Evolutionary conservation across 106 monocot species (phyloP).

Genomic region (Allium fistulosum): DNA sequence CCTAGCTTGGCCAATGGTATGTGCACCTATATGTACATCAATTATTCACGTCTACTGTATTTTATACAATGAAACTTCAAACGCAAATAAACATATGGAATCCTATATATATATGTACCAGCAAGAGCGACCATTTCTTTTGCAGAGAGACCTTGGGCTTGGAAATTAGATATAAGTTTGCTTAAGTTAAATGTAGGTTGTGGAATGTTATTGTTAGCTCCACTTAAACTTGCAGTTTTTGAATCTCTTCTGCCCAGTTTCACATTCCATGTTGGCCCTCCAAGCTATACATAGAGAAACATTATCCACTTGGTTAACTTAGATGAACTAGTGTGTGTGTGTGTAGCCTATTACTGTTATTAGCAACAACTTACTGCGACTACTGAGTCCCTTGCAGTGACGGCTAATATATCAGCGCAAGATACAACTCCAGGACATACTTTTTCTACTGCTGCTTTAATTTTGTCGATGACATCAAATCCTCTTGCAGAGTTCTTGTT

Average conservation of each 20-base stretch:
- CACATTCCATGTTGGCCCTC: conserved; percentile 70
- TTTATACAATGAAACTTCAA: background rate
- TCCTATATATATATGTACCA: conserved; percentile 23
- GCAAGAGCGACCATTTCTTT: conserved; percentile 76
- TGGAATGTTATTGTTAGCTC: conserved; percentile 68
- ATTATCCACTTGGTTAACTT: too few species aligned
- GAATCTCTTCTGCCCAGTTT: conserved; percentile 72
- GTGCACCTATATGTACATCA: conserved; percentile 29
- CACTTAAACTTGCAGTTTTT: conserved; percentile 43
- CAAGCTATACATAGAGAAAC: conserved; percentile 27
- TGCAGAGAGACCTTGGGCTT: conserved; percentile 53
- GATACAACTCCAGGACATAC: conserved; percentile 60
- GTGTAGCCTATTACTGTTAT: background rate
- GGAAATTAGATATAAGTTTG: conserved; percentile 60
- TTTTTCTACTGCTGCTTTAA: conserved; percentile 53
- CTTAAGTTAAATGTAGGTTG: conserved; percentile 39
- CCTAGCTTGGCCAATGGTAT: conserved; percentile 67
- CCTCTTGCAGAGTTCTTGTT: conserved; percentile 55
- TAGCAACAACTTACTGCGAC: conserved; percentile 24
- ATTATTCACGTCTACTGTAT: background rate
- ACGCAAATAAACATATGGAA: background rate
- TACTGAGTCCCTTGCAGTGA: conserved; percentile 59
- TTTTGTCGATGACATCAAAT: conserved; percentile 62
- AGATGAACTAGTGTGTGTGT: too few species aligned
- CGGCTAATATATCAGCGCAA: conserved; percentile 67